Conservation (phyloP, 1,284 basidiomycete species). For the Fomitiporia mediterranea region DNA sequence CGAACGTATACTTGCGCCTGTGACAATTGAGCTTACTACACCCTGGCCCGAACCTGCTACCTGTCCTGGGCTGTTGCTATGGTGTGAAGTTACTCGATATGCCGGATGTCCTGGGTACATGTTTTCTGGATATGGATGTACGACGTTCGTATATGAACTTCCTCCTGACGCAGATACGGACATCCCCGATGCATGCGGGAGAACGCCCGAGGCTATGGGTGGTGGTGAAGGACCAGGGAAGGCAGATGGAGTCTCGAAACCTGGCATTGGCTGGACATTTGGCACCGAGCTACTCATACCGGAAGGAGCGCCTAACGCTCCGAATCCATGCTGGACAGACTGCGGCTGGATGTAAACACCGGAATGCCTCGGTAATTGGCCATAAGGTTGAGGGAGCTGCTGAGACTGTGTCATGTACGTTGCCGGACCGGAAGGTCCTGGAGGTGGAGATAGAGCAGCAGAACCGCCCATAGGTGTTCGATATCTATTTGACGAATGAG, state of each 20-base stretch:
- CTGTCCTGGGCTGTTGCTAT: conserved; percentile 15
- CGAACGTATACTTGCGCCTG: conserved; percentile 8
- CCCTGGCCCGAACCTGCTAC: conserved; percentile 2
- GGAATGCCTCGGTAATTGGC: conserved; percentile 2
- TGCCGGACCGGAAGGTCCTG: conserved; percentile 34
- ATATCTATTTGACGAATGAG: conserved; percentile 66
- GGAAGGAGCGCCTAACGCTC: neutral
- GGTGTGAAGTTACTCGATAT: conserved; percentile 34
- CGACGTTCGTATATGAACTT: conserved; percentile 11
- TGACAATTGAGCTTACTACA: conserved; percentile 6
- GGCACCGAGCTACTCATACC: conserved; percentile 31
- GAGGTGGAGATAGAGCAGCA: conserved; percentile 52
- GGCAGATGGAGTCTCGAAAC: conserved; percentile 66
- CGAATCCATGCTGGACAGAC: conserved; percentile 14
- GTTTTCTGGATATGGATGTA: conserved; percentile 14
- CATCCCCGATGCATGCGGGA: conserved; percentile 31
- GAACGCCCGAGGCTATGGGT: conserved; percentile 26
- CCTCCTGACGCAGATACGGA: conserved; percentile 13
- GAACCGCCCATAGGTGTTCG: conserved; percentile 64
- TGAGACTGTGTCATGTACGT: conserved; percentile 13
- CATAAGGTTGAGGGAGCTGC: neutral
- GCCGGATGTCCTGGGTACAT: conserved; percentile 33
- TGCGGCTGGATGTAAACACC: conserved; percentile 13
- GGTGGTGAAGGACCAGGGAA: conserved; percentile 48
- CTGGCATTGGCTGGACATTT: conserved; percentile 60